Evolutionary conservation across 2,329 filamentous ascomycete species (phyloP), one percentile per base, ranked within the genome.

Genomic region (Beauveria rudraprayagi): DNA sequence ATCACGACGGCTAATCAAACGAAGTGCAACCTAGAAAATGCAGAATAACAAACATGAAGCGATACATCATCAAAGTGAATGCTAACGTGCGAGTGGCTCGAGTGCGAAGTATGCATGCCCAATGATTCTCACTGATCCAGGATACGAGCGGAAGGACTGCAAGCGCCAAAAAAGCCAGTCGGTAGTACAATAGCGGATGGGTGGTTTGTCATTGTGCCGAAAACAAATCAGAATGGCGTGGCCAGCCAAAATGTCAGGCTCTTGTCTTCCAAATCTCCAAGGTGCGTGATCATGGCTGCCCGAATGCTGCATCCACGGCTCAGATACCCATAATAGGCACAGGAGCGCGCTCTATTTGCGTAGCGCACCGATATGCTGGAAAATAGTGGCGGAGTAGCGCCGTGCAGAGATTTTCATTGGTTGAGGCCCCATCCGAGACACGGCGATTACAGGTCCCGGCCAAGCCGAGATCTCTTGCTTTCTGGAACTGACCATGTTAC

Each of bases 391-490:
- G 53, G 57, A 60, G 57, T 30, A 40, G 2, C 11, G 40, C 8
- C 14, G 26, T 46, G 40, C 28, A 47, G 57, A 43, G 41, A 10
- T 46, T 53, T 54, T 60, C 40, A 60, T 60, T 60, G 57, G 57
- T 28, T 16, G 41, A 46, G 41, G 50, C 57, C 37, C 28, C 41
- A 22, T 28, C 57, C 57, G 50, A 60, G 41, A 60, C 57, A 54
- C 40, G 57, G 57, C 57, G 57, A 54, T 53, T 54, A 41, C 50
- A 53, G 50, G 57, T 9, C 41, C 57, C 57, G 57, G 57, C 2
- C 50, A 60, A 60, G 40, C 57, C 57, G 57, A 60, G 30, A 60
- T 60, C 57, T 60, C 47, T 28, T 60, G 50, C 40, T 53, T 52
- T 52, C 56, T 46, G 47, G 56, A 52, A 44, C n/a, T 26, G 24